phyloP scores from a whole-genome alignment of 1,284 basidiomycete genomes.

The Ustilago cynodontis region DNA sequence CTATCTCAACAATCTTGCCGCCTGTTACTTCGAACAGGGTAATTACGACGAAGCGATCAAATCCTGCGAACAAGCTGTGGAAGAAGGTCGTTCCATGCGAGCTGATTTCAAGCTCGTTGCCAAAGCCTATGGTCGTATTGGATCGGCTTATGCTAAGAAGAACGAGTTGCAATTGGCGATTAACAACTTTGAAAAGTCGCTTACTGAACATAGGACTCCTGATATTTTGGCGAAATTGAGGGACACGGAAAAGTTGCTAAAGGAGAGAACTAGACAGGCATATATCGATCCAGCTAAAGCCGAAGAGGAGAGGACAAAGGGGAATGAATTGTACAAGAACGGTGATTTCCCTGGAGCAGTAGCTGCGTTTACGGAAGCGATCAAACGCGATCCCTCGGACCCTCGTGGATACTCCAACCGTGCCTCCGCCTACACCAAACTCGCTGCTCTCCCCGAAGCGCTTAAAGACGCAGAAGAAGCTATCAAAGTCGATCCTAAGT shows the following conservation, averaged over 20 bases:
- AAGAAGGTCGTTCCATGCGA: conserved; percentile 81
- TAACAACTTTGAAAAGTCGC: conserved; percentile 73
- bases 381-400: conserved; percentile 93
- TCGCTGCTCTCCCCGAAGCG: conserved; percentile 92
- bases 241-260: conserved; percentile 80
- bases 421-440: conserved; percentile 95
- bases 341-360: conserved; percentile 80
- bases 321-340: conserved; percentile 89
- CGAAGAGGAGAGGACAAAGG: conserved; percentile 87
- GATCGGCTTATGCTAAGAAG: conserved; percentile 86
- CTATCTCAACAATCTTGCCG: conserved; percentile 78
- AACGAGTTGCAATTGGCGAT: conserved; percentile 81
- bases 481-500: conserved; percentile 86
- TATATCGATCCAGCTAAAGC: conserved; percentile 92
- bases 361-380: conserved; percentile 91
- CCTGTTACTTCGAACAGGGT: conserved; percentile 92
- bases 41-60: conserved; percentile 92
- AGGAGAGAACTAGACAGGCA: conserved; percentile 81
- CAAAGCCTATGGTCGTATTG: conserved; percentile 88
- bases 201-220: conserved; percentile 96
- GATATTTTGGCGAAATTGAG: conserved; percentile 88
- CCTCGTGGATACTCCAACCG: conserved; percentile 96
- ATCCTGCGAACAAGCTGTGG: conserved; percentile 91
- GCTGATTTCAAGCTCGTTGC: conserved; percentile 76
- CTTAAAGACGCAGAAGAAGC: conserved; percentile 95